Evolutionary conservation across 2,329 filamentous ascomycete genomes (phyloP).

Genomic region (Thielaviopsis ethacetica): DNA sequence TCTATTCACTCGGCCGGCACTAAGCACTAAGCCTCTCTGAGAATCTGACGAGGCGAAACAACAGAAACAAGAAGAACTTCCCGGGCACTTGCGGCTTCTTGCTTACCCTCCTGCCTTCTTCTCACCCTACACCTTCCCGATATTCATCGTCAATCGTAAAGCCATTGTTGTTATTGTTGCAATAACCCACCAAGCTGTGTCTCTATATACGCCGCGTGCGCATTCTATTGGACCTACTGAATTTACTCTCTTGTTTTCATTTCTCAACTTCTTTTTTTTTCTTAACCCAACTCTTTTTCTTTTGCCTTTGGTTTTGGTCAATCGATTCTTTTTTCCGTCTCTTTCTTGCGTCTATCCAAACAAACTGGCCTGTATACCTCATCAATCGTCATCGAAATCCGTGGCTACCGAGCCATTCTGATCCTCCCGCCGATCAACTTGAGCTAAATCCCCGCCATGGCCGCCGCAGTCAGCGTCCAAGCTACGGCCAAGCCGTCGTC

Average conservation of each 20-base stretch:
- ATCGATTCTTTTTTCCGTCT: background rate
- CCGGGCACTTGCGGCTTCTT: background rate
- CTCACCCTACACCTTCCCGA: background rate
- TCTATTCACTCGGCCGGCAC: background rate
- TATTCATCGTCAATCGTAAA: background rate
- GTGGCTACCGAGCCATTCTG: background rate
- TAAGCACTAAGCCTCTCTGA: background rate
- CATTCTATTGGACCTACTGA: background rate
- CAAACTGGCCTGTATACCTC: background rate
- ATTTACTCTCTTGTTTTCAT: background rate
- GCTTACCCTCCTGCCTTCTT: background rate
- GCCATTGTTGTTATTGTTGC: background rate
- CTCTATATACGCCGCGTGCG: background rate
- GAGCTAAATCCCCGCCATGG: constrained; percentile 3
- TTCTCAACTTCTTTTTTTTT: background rate
- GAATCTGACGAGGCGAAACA: background rate
- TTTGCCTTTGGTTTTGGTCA: background rate
- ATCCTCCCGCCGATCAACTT: background rate
- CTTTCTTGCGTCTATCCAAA: background rate
- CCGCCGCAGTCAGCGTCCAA: background rate
- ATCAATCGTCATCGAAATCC: background rate
- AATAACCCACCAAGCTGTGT: background rate
- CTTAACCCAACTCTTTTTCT: background rate
- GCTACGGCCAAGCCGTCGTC: constrained; percentile 3
- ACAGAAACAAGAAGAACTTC: background rate